Percentiles rank a stretch among this genome's conserved stretches.
Conservation (phyloP, 768 basidiomycete species). For the Dictyophora rubrovolvata region DNA sequence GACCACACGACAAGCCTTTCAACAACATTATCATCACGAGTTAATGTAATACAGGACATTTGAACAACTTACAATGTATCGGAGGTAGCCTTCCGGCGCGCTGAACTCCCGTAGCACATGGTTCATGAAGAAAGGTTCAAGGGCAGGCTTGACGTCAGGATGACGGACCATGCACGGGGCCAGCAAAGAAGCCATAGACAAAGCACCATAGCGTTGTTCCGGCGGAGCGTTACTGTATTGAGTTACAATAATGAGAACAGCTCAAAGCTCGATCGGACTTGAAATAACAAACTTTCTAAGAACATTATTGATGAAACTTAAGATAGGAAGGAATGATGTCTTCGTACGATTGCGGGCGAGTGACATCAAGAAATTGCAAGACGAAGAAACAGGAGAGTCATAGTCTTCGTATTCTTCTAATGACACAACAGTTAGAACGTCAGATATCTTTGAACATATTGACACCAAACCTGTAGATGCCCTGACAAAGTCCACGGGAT, state of each 20-base stretch:
- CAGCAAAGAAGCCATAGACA: constrained; percentile 72
- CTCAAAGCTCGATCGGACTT: background rate
- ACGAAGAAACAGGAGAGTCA: constrained; percentile 66
- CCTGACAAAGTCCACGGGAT: constrained; percentile 77
- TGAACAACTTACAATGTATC: constrained; percentile 53
- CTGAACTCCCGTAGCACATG: constrained; percentile 68
- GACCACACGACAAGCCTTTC: constrained; percentile 67
- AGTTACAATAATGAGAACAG: background rate
- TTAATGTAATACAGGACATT: background rate
- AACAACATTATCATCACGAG: constrained; percentile 19
- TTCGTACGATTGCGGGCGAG: constrained; percentile 74
- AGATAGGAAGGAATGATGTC: constrained; percentile 69
- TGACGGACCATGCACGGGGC: constrained; percentile 77
- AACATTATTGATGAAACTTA: constrained; percentile 68
- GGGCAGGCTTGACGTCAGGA: constrained; percentile 63
- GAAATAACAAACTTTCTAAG: constrained; percentile 44
- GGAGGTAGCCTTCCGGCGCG: constrained; percentile 58
- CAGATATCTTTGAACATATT: background rate
- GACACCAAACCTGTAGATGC: constrained; percentile 52
- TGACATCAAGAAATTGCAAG: constrained; percentile 70
- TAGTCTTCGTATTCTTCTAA: constrained; percentile 76
- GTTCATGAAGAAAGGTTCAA: constrained; percentile 68
- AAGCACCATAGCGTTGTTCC: constrained; percentile 69
- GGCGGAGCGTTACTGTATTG: constrained; percentile 39
- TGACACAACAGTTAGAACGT: background rate